Base-by-base conservation (phyloP, 2,329 filamentous ascomycete species). In the Arthrobotrys sphaeroides region DNA sequence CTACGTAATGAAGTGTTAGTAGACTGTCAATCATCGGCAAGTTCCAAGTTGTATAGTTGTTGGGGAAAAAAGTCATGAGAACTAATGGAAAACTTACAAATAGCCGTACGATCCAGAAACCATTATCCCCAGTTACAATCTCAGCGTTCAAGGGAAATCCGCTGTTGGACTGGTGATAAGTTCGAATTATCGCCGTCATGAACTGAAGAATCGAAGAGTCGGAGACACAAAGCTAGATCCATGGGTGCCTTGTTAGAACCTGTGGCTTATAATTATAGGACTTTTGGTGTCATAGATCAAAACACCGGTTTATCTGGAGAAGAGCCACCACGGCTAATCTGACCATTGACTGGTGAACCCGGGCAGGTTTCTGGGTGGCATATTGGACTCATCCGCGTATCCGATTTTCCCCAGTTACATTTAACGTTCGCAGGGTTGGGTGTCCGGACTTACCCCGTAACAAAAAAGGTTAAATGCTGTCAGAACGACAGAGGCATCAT, bases 391-490 rank as follows among this genome's bases (percentile, higher is more conserved):
- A 61, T 43, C 38, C 38, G 51, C 31, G 28, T 42, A 53, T 31
- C 36, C 26, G 45, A 28, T 20, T 40, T 36, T 26, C 31, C 28
- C 22, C n/a, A 20, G 38, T 13, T 5, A 13, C n/a, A n/a, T n/a
- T n/a, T n/a, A n/a, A n/a, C n/a, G n/a, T n/a, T n/a, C n/a, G n/a
- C n/a, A n/a, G n/a, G n/a, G n/a, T n/a, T n/a, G 20, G 60, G 2
- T 47, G n/a, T 33, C n/a, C n/a, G 24, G 10, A 72, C 73, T 53
- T 66, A 77, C 73, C 26, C 73, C 73, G 16, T 77, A 77, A 26
- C 65, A 72, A 26, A 77, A 77, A 20, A 77, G 45, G 47, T 77
- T 70, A 42, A 77, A 72, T 5, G 73, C 73, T 16, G 73, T 77
- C 13, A 77, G 66, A 7, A 77, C 67, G 33, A 77, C 59, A 22